Base-by-base conservation (phyloP, 139 green algal species). In the Chlorella sp. region DNA sequence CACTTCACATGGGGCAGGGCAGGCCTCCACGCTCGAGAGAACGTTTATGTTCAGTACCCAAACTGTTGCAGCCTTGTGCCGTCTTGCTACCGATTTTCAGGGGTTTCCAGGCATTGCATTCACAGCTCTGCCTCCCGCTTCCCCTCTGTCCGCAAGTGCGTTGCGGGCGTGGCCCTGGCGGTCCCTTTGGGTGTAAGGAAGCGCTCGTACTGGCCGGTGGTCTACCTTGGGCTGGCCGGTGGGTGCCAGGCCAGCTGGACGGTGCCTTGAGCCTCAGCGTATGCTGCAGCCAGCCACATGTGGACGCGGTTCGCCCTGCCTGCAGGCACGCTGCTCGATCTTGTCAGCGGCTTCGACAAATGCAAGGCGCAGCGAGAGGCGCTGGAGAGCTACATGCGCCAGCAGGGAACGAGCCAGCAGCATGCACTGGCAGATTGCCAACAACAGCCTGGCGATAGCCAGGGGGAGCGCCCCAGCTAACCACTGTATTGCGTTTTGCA, bases 191-290 rank as follows among this genome's bases (percentile, higher is more conserved):
- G 70, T 21, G 41, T 78, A 12, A 36, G 20, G 12, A 78, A 38
- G 70, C 60, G 60, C 13, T 55, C 32, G 39, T 78, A 78, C 70
- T 38, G n/a, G 70, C 70, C 70, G 18, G 70, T 78, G 70, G 39
- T 56, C 1, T n/a, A 25, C 28, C 39, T 78, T 39, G 70, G 70
- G 5, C 39, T 78, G 2, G 41, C 25, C 20, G 70, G 70, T 62
- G 28, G 3, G 25, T n/a, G n/a, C n/a, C n/a, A n/a, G n/a, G n/a
- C n/a, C n/a, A n/a, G n/a, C n/a, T n/a, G n/a, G n/a, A n/a, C n/a
- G n/a, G n/a, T n/a, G n/a, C n/a, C n/a, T n/a, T n/a, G n/a, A n/a
- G n/a, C n/a, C n/a, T n/a, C n/a, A n/a, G n/a, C n/a, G n/a, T n/a
- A n/a, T n/a, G n/a, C n/a, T n/a, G n/a, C n/a, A n/a, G n/a, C n/a